Percentiles rank a stretch among this genome's conserved stretches.
These are phyloP conservation scores for Exophiala viscosa DNA, from an alignment of 2,329 filamentous ascomycete species.

Conservation along the genomic window DNA sequence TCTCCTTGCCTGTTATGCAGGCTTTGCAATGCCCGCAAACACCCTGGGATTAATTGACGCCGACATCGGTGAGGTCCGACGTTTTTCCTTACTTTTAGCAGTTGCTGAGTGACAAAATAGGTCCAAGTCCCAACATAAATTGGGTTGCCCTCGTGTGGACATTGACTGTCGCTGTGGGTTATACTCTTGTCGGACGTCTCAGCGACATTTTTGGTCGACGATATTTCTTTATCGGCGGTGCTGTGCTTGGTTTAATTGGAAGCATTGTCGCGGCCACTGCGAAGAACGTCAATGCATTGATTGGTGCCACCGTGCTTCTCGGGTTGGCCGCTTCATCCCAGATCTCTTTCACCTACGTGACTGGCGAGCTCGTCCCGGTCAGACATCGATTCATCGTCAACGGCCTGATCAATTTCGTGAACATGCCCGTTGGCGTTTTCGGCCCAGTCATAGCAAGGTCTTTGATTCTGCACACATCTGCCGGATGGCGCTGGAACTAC, in stretches of 20 bases:
- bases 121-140: constrained; percentile 30
- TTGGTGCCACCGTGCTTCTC: constrained; percentile 36
- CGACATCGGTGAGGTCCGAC: constrained; percentile 21
- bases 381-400: constrained; percentile 35
- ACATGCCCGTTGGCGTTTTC: constrained; percentile 32
- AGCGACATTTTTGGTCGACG: constrained; percentile 36
- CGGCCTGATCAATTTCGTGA: constrained; percentile 33
- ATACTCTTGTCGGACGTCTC: constrained; percentile 34
- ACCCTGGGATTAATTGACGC: constrained; percentile 30
- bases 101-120: constrained; percentile 31
- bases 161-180: constrained; percentile 29
- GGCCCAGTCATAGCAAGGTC: constrained; percentile 48
- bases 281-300: constrained; percentile 35
- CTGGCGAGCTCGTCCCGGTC: constrained; percentile 40
- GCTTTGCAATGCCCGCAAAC: constrained; percentile 28
- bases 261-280: constrained; percentile 37
- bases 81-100: background rate
- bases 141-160: constrained; percentile 32
- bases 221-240: constrained; percentile 33
- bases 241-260: constrained; percentile 35
- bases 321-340: constrained; percentile 38
- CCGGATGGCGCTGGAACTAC: constrained; percentile 49
- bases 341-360: constrained; percentile 37
- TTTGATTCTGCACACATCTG: constrained; percentile 41
- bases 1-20: constrained; percentile 28